phyloP scores from a whole-genome alignment of 352 stramenopile genomes.

The Chrysophaeum taylorii region DNA sequence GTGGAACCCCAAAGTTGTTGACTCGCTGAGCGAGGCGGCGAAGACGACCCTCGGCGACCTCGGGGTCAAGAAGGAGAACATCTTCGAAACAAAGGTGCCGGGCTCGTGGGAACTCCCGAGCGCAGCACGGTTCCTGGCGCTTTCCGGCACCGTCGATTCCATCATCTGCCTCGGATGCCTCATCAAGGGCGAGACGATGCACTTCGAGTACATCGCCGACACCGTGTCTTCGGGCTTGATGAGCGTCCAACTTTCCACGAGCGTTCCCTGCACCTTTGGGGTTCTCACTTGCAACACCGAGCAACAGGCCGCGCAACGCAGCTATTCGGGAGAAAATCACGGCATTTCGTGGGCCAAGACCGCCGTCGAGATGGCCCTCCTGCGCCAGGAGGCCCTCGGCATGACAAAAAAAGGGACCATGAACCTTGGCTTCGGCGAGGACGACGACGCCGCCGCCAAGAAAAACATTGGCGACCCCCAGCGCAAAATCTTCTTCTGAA shows the following conservation, averaged over 20 bases:
- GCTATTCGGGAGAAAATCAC: constrained; percentile 79
- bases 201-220: constrained; percentile 99
- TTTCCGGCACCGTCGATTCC: constrained; percentile 85
- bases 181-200: constrained; percentile 92
- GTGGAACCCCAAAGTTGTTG: constrained; percentile 39
- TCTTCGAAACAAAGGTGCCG: constrained; percentile 78
- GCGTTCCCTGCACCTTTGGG: constrained; percentile 43
- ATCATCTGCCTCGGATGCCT: constrained; percentile 81
- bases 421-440: background rate
- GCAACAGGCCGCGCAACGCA: constrained; percentile 82
- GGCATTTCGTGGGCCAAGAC: constrained; percentile 89
- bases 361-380: constrained; percentile 85
- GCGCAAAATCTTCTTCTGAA: no score
- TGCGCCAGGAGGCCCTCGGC: constrained; percentile 57
- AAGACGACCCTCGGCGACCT: constrained; percentile 14
- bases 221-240: constrained; percentile 90
- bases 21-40: constrained; percentile 26
- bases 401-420: no score
- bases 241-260: constrained; percentile 80
- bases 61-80: constrained; percentile 42
- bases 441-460: no score
- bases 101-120: constrained; percentile 92
- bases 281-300: constrained; percentile 92
- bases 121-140: constrained; percentile 66
- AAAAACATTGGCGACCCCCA: no score